Evolutionary conservation across 1,284 basidiomycete species (phyloP).

Genomic region (Sanghuangporus baumii): DNA sequence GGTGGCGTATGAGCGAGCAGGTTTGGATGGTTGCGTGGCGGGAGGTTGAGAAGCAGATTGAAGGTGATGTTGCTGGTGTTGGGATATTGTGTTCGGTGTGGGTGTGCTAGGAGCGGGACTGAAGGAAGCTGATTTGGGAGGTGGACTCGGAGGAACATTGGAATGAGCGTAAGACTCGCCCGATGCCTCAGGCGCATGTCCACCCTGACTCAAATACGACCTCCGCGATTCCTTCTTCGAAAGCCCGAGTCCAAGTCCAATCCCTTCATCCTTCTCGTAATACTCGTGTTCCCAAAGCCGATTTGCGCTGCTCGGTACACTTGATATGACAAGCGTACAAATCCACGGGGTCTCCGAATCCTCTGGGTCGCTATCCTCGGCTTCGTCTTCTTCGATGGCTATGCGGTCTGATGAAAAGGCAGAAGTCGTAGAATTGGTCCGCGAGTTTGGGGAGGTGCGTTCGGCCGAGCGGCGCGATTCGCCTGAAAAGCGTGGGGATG

Average conservation of each 20-base stretch:
- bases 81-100: neutral
- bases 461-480: conserved; percentile 7
- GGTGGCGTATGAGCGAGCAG: neutral
- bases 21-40: neutral
- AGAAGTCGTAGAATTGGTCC: conserved; percentile 7
- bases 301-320: conserved; percentile 16
- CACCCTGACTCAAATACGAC: neutral
- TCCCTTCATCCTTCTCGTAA: conserved; percentile 19
- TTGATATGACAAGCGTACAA: conserved; percentile 59
- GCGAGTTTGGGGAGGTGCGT: neutral
- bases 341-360: conserved; percentile 95
- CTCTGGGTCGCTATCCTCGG: conserved; percentile 83
- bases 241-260: neutral
- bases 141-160: neutral
- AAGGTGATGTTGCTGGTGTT: neutral
- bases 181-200: neutral
- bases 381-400: conserved; percentile 39
- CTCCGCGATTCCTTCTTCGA: neutral
- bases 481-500: neutral
- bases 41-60: neutral
- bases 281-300: conserved; percentile 8
- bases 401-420: conserved; percentile 11
- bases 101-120: neutral
- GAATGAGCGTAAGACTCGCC: neutral
- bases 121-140: neutral